These are phyloP conservation scores for Yamadazyma scolyti DNA, from an alignment of 805 yeast genomes.

Conservation along the genomic window DNA sequence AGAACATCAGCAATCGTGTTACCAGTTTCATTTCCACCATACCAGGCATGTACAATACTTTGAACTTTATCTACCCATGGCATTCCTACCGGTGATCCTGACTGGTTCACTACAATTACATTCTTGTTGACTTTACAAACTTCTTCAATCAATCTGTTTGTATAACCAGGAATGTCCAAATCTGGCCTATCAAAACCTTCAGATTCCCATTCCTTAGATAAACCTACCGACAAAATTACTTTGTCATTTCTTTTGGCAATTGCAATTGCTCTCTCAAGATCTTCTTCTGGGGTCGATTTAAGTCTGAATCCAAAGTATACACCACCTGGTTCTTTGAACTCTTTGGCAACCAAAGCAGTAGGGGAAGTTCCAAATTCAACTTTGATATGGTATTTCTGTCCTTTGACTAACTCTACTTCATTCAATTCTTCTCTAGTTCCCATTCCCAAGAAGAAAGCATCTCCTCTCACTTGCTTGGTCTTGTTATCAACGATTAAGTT, in stretches of 20 bases:
- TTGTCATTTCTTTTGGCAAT: slow-evolving; percentile 26
- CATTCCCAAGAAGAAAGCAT: slow-evolving; percentile 45
- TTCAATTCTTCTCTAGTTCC: slow-evolving; percentile 53
- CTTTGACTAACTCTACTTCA: slow-evolving; percentile 35
- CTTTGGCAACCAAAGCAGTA: slow-evolving; percentile 13
- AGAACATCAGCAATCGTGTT: slow-evolving; percentile 58
- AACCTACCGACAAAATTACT: slow-evolving; percentile 25
- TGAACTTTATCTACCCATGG: slow-evolving; percentile 22
- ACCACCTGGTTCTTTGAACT: slow-evolving; percentile 22
- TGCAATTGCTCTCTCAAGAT: slow-evolving; percentile 20
- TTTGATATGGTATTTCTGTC: slow-evolving; percentile 40
- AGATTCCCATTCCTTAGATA: slow-evolving; percentile 29
- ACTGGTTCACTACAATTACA: slow-evolving; percentile 29
- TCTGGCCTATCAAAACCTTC: slow-evolving; percentile 30
- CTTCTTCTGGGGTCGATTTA: slow-evolving; percentile 21
- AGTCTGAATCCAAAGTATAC: slow-evolving; percentile 19
- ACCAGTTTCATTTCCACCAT: slow-evolving; percentile 33
- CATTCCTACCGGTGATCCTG: slow-evolving; percentile 30
- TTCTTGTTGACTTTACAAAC: slow-evolving; percentile 24
- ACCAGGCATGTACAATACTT: slow-evolving; percentile 15
- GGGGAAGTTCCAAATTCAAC: slow-evolving; percentile 44
- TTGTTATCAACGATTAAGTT: slow-evolving; percentile 53
- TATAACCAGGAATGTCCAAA: slow-evolving; percentile 27
- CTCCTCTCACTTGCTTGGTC: slow-evolving; percentile 48
- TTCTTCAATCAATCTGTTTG: slow-evolving; percentile 22